Conservation (phyloP, 1,139 yeast species). For the Yamadazyma dendronema region DNA sequence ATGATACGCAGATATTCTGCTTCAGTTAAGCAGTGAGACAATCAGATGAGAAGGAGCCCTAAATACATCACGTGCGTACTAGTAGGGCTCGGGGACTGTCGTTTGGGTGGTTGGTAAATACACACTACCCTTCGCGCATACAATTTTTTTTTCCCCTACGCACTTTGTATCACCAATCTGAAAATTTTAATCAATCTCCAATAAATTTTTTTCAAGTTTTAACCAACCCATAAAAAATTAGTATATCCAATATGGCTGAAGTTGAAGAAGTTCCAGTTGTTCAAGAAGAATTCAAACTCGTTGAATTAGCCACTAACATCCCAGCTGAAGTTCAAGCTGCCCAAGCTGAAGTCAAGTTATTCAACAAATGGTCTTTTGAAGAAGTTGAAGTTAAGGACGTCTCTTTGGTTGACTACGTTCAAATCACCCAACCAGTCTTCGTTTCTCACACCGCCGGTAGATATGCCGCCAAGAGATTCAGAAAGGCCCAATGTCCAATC, state of each 20-base stretch:
- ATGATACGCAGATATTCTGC: not conserved
- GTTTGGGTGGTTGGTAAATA: not conserved
- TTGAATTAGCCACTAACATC: slow-evolving; percentile 88
- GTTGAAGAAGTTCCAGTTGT: slow-evolving; percentile 52
- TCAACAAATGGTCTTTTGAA: slow-evolving; percentile 99
- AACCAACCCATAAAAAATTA: slow-evolving; percentile 7
- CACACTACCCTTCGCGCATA: slow-evolving; percentile 8
- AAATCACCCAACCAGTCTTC: slow-evolving; percentile 95
- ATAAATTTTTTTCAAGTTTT: slow-evolving; percentile 4
- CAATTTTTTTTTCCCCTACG: slow-evolving; percentile 9
- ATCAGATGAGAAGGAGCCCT: not conserved
- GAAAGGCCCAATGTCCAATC: slow-evolving; percentile 99
- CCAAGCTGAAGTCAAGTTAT: slow-evolving; percentile 93
- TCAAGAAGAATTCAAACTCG: slow-evolving; percentile 74
- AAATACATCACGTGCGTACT: slow-evolving; percentile 1
- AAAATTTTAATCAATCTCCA: slow-evolving; percentile 11
- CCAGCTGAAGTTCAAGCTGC: slow-evolving; percentile 98
- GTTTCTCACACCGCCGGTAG: slow-evolving; percentile 99
- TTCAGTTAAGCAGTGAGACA: not conserved
- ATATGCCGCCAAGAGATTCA: slow-evolving; percentile 99
- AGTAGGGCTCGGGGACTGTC: slow-evolving; percentile 2
- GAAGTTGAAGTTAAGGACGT: slow-evolving; percentile 97
- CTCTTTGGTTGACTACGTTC: slow-evolving; percentile 97
- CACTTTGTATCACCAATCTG: slow-evolving; percentile 6
- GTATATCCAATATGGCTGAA: slow-evolving; percentile 42